Conservation (phyloP, 2,329 filamentous ascomycete genomes). For the Juglanconis sp. region DNA sequence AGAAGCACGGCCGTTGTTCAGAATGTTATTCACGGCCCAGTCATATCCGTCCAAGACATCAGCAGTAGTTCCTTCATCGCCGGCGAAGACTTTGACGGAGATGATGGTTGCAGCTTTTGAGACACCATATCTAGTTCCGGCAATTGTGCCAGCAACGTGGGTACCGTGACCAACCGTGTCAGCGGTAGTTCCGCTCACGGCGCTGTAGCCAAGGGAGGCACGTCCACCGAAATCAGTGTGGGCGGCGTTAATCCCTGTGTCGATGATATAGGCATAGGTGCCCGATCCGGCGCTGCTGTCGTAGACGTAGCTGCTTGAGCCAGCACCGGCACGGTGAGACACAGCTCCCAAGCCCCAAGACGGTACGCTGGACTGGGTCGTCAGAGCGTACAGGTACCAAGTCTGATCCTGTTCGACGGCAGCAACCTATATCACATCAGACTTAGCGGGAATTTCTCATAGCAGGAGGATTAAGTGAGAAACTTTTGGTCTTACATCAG, state of each 20-base stretch:
- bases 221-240: conserved; percentile 33
- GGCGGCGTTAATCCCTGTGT: conserved; percentile 39
- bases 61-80: neutral
- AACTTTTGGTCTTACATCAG: neutral
- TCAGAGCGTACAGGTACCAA: conserved; percentile 7
- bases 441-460: neutral
- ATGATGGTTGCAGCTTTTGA: conserved; percentile 29
- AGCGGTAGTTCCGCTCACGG: conserved; percentile 22
- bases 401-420: conserved; percentile 12
- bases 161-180: conserved; percentile 31
- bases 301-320: conserved; percentile 21
- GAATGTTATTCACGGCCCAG: conserved; percentile 25
- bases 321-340: conserved; percentile 22
- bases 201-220: conserved; percentile 28
- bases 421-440: conserved; percentile 1
- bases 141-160: conserved; percentile 31
- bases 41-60: conserved; percentile 22
- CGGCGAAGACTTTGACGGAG: conserved; percentile 29
- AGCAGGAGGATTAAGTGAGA: neutral
- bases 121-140: conserved; percentile 29
- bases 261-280: conserved; percentile 40
- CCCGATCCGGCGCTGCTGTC: conserved; percentile 23
- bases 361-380: conserved; percentile 5
- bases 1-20: neutral
- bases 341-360: conserved; percentile 28